phyloP scores from a whole-genome alignment of 345 rosid genomes.

The Citropsis articulata region DNA sequence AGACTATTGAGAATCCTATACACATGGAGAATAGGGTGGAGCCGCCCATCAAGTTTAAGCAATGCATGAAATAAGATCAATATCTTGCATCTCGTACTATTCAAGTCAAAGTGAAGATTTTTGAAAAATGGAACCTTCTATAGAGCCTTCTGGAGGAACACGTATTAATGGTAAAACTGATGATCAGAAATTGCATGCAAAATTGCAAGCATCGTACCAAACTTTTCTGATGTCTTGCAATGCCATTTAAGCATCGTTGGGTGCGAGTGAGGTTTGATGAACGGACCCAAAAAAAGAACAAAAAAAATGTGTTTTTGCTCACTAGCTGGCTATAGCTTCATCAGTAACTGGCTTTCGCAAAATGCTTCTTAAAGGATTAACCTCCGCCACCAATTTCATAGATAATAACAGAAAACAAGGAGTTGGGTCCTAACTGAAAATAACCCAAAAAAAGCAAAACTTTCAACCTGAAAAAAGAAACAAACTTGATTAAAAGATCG shows the following conservation, averaged over 20 bases:
- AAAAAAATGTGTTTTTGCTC: no score
- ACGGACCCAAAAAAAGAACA: no score
- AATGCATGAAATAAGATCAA: not conserved
- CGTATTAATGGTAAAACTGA: not conserved
- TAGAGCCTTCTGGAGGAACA: not conserved
- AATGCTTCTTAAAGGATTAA: not conserved
- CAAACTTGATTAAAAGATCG: not conserved
- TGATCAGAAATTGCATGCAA: not conserved
- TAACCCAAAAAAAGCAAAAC: not conserved
- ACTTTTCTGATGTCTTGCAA: not conserved
- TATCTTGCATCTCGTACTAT: no score
- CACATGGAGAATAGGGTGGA: not conserved
- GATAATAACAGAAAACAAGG: not conserved
- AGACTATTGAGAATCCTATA: not conserved
- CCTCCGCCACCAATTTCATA: not conserved
- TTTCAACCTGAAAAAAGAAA: not conserved
- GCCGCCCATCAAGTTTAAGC: not conserved
- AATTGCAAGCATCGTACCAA: not conserved
- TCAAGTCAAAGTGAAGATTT: no score
- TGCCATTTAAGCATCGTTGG: not conserved
- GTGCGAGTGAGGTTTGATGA: no score
- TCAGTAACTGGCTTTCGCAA: not conserved
- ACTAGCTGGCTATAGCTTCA: not conserved
- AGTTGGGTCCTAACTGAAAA: not conserved
- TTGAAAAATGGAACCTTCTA: not conserved